Evolutionary conservation across 306 rosid genomes (phyloP), one percentile per base, ranked within the genome.

Genomic region (Medicago truncatula): DNA sequence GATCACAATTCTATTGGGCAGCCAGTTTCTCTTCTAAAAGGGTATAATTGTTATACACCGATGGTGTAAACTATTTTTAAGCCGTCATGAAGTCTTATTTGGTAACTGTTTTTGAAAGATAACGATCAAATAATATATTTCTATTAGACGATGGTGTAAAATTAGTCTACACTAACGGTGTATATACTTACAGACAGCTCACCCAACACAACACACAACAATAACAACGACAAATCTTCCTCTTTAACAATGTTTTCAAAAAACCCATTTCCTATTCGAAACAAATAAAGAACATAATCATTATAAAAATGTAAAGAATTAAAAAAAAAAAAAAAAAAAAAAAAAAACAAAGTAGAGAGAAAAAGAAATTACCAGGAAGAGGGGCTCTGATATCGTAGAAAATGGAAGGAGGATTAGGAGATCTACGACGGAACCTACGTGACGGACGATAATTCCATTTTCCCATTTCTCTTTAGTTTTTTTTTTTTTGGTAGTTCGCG

Each of bases 381-480:
- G 86, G 85, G 67, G 89, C 89, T 66, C 77, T 74, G 34, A 79
- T 79, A 76, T 87, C 84, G 78, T 74, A 86, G 67, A 75, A 81
- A 34, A 6, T 67, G 1, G 85, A 44, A 16, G 82, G 71, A 25
- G 77, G 63, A 68, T 54, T 70, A 12, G 87, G 86, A 69, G 89
- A 80, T 72, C 80, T 86, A 71, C 63, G 85, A 52, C 69, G 84
- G 78, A 66, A 28, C 63, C 95, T 81, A 28, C 95, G 89, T 4
- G 77, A 43, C 5, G 71, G 76, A 39, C 92, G 92, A 71, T 87
- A 49, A 23, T 76, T 77, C 98, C 98, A 90, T 52, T 84, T 93
- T 5, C 98, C 97, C 98, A 93, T 92, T 67, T 20, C 10, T 7
- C 0, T 17, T 54, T 54, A 15, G 0, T 16, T 0, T 2, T 2